These are phyloP conservation scores for Chaetothyriales sp. DNA, from an alignment of 2,329 filamentous ascomycete species.

Conservation along the genomic window DNA sequence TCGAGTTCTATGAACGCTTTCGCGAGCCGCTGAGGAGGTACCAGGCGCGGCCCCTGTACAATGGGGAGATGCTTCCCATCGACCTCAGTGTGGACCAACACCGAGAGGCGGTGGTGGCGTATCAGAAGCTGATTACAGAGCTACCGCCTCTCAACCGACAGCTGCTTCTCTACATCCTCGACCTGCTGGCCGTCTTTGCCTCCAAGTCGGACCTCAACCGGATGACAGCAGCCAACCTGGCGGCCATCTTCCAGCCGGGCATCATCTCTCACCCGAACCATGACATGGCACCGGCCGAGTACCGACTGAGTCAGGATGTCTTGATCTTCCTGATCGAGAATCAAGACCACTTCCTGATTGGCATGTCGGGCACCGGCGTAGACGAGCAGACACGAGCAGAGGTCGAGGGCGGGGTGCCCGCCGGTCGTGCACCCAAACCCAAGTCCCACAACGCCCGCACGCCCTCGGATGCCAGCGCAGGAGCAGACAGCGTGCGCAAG, in stretches of 20 bases:
- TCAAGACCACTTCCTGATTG: constrained; percentile 94
- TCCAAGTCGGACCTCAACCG: constrained; percentile 93
- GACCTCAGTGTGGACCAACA: constrained; percentile 47
- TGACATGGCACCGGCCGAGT: constrained; percentile 90
- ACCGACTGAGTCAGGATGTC: constrained; percentile 88
- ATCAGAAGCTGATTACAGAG: constrained; percentile 83
- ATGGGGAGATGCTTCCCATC: constrained; percentile 48
- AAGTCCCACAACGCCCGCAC: constrained; percentile 49
- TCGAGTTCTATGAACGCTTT: constrained; percentile 85
- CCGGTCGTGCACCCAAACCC: constrained; percentile 38
- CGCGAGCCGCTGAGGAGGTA: constrained; percentile 62
- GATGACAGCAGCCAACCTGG: constrained; percentile 88
- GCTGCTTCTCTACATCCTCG: constrained; percentile 84
- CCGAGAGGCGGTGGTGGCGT: constrained; percentile 59
- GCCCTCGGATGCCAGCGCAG: constrained; percentile 74
- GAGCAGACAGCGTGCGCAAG: constrained; percentile 70
- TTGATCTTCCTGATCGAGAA: constrained; percentile 97
- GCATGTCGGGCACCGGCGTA: constrained; percentile 98
- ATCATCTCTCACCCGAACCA: constrained; percentile 87
- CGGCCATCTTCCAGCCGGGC: constrained; percentile 94
- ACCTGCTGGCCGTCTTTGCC: constrained; percentile 88
- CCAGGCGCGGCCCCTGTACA: constrained; percentile 54
- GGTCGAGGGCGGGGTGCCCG: constrained; percentile 50
- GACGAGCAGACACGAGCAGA: constrained; percentile 60
- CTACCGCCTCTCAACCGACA: constrained; percentile 86